These are phyloP conservation scores for Trametes villosa DNA, from an alignment of 768 basidiomycete species.

Conservation along the genomic window DNA sequence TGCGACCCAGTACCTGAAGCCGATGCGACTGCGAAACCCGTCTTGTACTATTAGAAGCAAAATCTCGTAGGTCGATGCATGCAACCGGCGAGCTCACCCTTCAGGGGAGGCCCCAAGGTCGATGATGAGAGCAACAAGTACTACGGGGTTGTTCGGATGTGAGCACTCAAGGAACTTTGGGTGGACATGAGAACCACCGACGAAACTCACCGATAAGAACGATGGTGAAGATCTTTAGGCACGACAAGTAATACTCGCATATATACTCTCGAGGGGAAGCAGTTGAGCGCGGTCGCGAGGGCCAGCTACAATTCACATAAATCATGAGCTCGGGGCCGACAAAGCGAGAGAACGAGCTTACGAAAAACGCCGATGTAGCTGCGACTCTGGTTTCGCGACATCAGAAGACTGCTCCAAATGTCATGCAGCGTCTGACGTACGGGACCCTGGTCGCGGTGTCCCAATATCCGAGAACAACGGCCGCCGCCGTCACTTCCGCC, in stretches of 20 bases:
- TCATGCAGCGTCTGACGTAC: conserved; percentile 1
- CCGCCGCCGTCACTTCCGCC: conserved; percentile 58
- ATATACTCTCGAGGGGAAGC: conserved; percentile 32
- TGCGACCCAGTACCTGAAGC: conserved; percentile 27
- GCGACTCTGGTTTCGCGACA: conserved; percentile 1
- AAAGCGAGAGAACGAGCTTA: conserved; percentile 33
- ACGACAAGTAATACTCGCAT: conserved; percentile 39
- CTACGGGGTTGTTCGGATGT: neutral
- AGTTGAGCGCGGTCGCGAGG: conserved; percentile 29
- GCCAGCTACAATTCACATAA: conserved; percentile 32
- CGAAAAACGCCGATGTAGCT: conserved; percentile 27
- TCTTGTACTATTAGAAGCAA: too few relatives aligned
- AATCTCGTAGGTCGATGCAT: too few relatives aligned
- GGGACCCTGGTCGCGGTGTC: conserved; percentile 23
- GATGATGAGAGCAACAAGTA: conserved; percentile 26
- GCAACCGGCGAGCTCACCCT: conserved; percentile 6
- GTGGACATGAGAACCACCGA: conserved; percentile 30
- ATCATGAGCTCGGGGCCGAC: conserved; percentile 25
- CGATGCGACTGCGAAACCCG: conserved; percentile 18
- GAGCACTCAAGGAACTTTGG: too few relatives aligned
- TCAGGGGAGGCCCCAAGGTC: conserved; percentile 29
- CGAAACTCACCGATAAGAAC: conserved; percentile 33
- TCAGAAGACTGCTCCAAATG: neutral
- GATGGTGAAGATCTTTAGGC: conserved; percentile 37
- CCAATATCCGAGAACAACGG: conserved; percentile 55